Base-by-base conservation (phyloP, 257 asterid species). In the Thymus mandschuricus region DNA sequence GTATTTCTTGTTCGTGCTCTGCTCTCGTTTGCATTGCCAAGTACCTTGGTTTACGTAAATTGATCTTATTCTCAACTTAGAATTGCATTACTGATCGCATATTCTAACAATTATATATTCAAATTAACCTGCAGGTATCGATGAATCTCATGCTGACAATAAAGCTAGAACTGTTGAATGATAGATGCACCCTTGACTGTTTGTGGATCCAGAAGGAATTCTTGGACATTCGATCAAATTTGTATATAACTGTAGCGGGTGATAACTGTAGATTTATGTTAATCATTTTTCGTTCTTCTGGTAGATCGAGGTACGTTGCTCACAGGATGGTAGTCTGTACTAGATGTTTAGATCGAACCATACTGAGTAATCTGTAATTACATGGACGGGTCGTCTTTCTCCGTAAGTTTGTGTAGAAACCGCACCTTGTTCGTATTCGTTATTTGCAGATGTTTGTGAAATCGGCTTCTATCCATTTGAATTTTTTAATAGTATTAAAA, bases 41-140 rank as follows among this genome's bases (percentile, higher is more conserved):
- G 21, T 21, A 3, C 55, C 40, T 56, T 56, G 61, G 40, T 29
- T 56, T 56, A 21, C 31, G 29, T 6, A 31, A 10, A 56, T 30
- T 56, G 49, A 9, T 15, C 21, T 46, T 13, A 30, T 48, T 11
- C 7, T 21, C 8, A 1, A 43, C 15, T 41, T 29, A 28, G 44
- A 28, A 3, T 60, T 38, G 34, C 72, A 21, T 64, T 60, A n/a
- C 6, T 11, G 10, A 54, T 55, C 27, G 12, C 41, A 15, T 60
- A 35, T 7, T 29, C 28, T 60, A 34, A 60, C 0, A 55, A 28
- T 73, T 40, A 48, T 30, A 30, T 58, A 3, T 30, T 55, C 4
- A 1, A 27, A 12, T 44, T 67, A 49, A 75, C 57, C 6, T 73
- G 80, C 82, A 81, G 85, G 56, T 77, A 69, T 33, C 1, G 76